Evolutionary conservation across 306 rosid genomes (phyloP).

Genomic region (Cajanus cajan): DNA sequence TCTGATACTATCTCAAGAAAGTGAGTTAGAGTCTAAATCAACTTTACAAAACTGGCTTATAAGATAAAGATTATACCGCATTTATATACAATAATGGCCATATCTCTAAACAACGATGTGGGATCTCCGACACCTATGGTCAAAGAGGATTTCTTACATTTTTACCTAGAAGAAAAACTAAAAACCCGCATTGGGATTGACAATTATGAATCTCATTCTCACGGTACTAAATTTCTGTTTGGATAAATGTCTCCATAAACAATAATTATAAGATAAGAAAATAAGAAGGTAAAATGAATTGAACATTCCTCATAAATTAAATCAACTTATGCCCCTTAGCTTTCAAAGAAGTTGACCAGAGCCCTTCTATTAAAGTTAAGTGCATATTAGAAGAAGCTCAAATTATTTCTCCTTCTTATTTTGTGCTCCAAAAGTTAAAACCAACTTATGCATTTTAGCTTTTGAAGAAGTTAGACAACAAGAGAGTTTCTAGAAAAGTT

Average conservation of each 20-base stretch:
- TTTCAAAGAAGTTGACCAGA: not conserved
- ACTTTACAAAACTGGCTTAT: too few species aligned
- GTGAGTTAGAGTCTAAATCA: too few species aligned
- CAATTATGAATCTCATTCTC: constrained; percentile 3
- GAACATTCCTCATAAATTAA: not conserved
- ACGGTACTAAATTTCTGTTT: not conserved
- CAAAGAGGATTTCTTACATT: not conserved
- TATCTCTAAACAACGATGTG: too few species aligned
- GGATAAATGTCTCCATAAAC: not conserved
- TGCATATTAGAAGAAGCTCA: not conserved
- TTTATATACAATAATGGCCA: too few species aligned
- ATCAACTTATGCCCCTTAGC: not conserved
- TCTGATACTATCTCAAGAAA: too few species aligned
- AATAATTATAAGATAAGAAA: not conserved
- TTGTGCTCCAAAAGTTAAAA: not conserved
- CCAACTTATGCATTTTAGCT: not conserved
- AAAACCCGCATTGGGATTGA: not conserved
- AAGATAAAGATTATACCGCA: too few species aligned
- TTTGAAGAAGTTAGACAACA: not conserved
- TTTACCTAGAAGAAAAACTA: not conserved
- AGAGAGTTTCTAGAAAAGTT: not conserved
- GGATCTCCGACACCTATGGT: not conserved
- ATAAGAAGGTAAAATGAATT: not conserved
- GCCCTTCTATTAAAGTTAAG: not conserved
- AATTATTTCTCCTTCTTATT: not conserved